Evolutionary conservation across 2,329 filamentous ascomycete species (phyloP).

Genomic region (Aspergillus luchuensis): DNA sequence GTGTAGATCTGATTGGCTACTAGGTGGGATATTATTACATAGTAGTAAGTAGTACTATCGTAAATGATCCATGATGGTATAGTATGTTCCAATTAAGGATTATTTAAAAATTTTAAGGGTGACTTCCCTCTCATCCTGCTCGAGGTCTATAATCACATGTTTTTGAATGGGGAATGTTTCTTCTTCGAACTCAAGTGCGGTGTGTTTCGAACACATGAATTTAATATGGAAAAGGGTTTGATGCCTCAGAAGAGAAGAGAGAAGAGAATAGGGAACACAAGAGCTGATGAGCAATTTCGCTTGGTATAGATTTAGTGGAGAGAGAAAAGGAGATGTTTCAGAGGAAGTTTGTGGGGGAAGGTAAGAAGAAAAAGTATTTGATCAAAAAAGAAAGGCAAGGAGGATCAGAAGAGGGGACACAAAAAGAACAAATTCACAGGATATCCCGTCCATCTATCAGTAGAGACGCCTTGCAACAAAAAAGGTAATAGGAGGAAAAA

Average conservation of each 20-base stretch:
- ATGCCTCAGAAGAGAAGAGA: conserved; percentile 17
- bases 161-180: neutral
- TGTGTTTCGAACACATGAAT: neutral
- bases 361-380: neutral
- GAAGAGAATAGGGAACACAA: conserved; percentile 14
- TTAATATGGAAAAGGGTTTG: neutral
- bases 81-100: neutral
- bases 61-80: neutral
- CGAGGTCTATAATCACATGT: conserved; percentile 10
- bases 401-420: conserved; percentile 13
- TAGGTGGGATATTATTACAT: no score
- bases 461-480: conserved; percentile 27
- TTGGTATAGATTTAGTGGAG: neutral
- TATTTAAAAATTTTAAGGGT: neutral
- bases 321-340: conserved; percentile 7
- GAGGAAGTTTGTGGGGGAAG: neutral
- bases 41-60: neutral
- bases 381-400: neutral
- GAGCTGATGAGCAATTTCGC: conserved; percentile 17
- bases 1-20: neutral
- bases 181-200: neutral
- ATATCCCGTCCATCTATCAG: conserved; percentile 31
- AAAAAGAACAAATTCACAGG: conserved; percentile 19
- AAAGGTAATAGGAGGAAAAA: conserved; percentile 7
- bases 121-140: conserved; percentile 12